These are phyloP conservation scores for Gryganskiella cystojenkinii DNA, from an alignment of 192 early-diverging fungal genomes.

Conservation along the genomic window DNA sequence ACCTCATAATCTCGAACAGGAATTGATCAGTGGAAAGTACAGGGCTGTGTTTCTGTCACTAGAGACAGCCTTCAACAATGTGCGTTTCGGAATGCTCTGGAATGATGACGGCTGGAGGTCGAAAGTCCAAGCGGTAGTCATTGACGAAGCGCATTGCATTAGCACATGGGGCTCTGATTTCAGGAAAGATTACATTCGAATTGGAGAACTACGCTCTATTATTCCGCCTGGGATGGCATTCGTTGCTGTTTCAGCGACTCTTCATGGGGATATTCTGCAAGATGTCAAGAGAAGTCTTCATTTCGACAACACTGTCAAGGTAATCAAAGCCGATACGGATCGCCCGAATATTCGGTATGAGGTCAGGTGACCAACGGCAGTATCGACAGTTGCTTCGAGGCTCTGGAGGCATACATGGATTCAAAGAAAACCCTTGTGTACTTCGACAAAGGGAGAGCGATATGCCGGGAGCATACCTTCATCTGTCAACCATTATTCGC, in stretches of 20 bases:
- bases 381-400: not conserved
- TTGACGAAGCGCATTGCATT: slow-evolving; percentile 27
- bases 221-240: not conserved
- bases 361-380: not conserved
- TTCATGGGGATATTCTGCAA: slow-evolving; percentile 1
- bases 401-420: not conserved
- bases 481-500: slow-evolving; percentile 1
- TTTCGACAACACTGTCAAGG: not conserved
- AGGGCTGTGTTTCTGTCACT: slow-evolving; percentile 39
- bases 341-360: slow-evolving; percentile 14
- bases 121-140: slow-evolving; percentile 1
- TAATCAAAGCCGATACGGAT: slow-evolving; percentile 13
- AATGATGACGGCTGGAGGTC: slow-evolving; percentile 1
- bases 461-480: not conserved
- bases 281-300: slow-evolving; percentile 6
- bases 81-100: slow-evolving; percentile 13
- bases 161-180: not conserved
- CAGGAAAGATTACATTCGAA: not conserved
- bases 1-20: not conserved
- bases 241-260: slow-evolving; percentile 14
- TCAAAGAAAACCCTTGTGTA: slow-evolving; percentile 22
- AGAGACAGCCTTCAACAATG: slow-evolving; percentile 7
- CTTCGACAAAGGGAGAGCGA: slow-evolving; percentile 8
- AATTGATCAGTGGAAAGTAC: not conserved
- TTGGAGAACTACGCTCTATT: slow-evolving; percentile 3